Conservation (phyloP, 768 basidiomycete genomes). For the Mrakia gelida region DNA sequence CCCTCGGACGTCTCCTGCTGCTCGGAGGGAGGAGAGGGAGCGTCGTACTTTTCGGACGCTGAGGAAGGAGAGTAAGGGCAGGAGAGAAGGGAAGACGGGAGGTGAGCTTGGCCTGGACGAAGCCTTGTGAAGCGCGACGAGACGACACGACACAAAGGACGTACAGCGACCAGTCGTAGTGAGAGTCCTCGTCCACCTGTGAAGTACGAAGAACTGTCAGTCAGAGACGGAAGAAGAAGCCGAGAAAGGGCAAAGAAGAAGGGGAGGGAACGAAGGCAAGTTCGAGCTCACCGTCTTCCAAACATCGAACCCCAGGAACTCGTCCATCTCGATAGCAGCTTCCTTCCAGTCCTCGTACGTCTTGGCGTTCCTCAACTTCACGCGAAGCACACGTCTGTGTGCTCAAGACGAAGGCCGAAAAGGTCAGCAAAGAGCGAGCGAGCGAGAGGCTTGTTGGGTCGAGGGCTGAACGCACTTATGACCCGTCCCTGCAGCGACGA, state of each 20-base stretch:
- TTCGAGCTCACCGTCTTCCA: constrained; percentile 63
- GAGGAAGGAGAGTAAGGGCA: background rate
- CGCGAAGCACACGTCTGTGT: constrained; percentile 70
- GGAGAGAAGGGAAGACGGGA: background rate
- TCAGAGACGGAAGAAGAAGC: background rate
- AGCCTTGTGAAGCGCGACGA: background rate
- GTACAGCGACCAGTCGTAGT: constrained; percentile 82
- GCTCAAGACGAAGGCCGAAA: constrained; percentile 37
- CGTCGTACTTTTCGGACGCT: constrained; percentile 54
- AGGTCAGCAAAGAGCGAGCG: background rate
- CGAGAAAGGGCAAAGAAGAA: background rate
- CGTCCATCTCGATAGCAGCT: constrained; percentile 71
- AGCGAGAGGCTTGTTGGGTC: background rate
- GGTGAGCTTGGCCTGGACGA: background rate
- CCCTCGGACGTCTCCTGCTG: constrained; percentile 74
- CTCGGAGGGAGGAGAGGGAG: constrained; percentile 66
- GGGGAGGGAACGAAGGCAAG: background rate
- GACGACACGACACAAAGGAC: background rate
- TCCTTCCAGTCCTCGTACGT: constrained; percentile 89
- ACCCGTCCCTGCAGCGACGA: constrained; percentile 33
- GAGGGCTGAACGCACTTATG: constrained; percentile 13
- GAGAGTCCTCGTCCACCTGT: constrained; percentile 69
- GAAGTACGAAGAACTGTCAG: background rate
- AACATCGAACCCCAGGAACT: constrained; percentile 73
- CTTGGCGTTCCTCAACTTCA: constrained; percentile 65